Base-by-base conservation (phyloP, 768 basidiomycete species). In the Hemileccinum impolitum region DNA sequence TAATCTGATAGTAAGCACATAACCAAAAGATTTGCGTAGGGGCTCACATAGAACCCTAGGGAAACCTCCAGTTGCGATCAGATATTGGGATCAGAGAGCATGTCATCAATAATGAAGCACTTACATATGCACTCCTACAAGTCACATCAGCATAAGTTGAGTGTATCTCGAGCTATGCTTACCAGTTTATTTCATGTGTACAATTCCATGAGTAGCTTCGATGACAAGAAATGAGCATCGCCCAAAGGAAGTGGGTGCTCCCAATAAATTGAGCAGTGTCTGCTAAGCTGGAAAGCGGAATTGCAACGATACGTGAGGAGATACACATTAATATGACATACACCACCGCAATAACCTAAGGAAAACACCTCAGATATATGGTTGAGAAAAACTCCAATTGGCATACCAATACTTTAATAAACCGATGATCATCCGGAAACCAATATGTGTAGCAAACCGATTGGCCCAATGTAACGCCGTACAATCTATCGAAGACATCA, bases 381-480 rank as follows among this genome's bases (percentile, higher is more conserved):
- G 17, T 8, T 6, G 25, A 32, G 31, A 31, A 30, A 40, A 21
- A 11, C 1, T 2, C 12, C 9, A 12, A 3, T 23, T 23, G n/a
- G n/a, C 54, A 2, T 39, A 57, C 55, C 1, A 53, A 31, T 25
- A 37, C 25, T 26, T 53, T 57, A 1, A 38, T 30, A 15, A 18
- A 21, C 42, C 30, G 32, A 2, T 30, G 25, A 30, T 57, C 56
- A 1, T 47, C 11, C 1, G 55, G 56, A 35, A 57, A 57, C 55
- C 50, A 57, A 32, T 15, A 18, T 3, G 10, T 0, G n/a, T 56
- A 56, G 14, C 43, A 52, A 9, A 48, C 43, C 18, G 35, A 38
- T 12, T 57, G 55, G 3, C 49, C 54, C 39, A 56, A 12, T 14
- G 54, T 57, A 6, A 14, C 43, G 6, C 56, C 55, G 28, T 57